Percentiles rank a stretch among this genome's conserved stretches.
phyloP scores from a whole-genome alignment of 2,329 filamentous ascomycete genomes.

The Fusarium dimerum region DNA sequence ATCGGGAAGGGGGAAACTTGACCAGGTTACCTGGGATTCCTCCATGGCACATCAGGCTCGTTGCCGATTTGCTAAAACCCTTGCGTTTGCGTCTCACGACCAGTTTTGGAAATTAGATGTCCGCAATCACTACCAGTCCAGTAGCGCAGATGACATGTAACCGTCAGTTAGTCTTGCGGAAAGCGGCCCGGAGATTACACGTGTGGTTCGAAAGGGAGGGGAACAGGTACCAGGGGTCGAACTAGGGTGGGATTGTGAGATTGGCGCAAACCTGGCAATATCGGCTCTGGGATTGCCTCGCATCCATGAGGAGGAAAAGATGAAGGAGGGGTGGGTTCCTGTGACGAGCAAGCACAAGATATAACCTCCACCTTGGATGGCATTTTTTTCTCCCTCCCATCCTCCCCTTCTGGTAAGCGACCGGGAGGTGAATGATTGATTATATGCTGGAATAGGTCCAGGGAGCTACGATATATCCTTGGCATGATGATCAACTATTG shows the following conservation, averaged over 20 bases:
- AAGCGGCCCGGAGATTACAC: not conserved
- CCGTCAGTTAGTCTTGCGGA: not conserved
- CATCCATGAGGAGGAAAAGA: not conserved
- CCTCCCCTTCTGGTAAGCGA: not conserved
- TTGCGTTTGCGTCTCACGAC: not conserved
- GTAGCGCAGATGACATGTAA: not conserved
- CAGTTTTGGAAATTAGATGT: not conserved
- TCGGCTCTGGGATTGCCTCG: not conserved
- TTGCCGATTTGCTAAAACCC: not conserved
- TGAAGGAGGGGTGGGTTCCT: not conserved
- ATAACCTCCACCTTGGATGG: not conserved
- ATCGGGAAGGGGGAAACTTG: not conserved
- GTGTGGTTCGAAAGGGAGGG: not conserved
- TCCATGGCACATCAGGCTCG: too few relatives aligned
- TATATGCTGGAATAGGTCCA: too few relatives aligned
- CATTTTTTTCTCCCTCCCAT: not conserved
- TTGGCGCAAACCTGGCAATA: not conserved
- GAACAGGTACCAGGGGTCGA: not conserved
- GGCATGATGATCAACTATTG: not conserved
- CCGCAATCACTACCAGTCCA: not conserved
- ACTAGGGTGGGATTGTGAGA: not conserved
- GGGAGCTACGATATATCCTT: not conserved
- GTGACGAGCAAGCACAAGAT: not conserved
- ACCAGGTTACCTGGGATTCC: not conserved
- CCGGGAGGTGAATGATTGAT: not conserved